phyloP scores from a whole-genome alignment of 441 rosid species.

The Corymbia calophylla region DNA sequence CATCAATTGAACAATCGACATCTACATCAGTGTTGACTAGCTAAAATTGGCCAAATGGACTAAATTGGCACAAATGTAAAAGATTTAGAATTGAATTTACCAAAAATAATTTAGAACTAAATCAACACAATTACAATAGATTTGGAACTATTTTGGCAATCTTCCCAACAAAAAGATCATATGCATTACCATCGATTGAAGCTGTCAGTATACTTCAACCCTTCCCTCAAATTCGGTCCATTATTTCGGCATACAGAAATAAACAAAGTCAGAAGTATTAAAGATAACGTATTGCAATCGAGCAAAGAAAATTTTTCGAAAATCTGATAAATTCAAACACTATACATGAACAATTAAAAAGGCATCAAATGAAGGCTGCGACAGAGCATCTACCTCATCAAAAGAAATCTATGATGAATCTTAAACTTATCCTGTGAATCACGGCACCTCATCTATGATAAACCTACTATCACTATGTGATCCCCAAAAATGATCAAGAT shows the following conservation, averaged over 20 bases:
- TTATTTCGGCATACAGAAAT: not conserved
- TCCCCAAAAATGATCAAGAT: not conserved
- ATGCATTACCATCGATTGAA: not conserved
- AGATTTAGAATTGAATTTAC: too few species aligned
- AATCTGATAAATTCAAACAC: not conserved
- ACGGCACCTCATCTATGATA: not conserved
- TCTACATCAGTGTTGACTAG: too few species aligned
- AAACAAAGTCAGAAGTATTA: not conserved
- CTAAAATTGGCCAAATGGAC: too few species aligned
- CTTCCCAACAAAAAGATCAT: not conserved
- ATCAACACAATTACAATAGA: too few species aligned
- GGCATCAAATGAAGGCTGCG: not conserved
- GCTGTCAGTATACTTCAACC: not conserved
- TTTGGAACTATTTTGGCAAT: too few species aligned
- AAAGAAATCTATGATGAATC: not conserved
- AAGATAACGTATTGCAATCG: not conserved
- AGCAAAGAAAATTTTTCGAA: not conserved
- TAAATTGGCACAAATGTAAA: too few species aligned
- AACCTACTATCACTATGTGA: not conserved
- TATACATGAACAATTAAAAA: not conserved
- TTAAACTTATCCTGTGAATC: not conserved
- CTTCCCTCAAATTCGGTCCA: not conserved
- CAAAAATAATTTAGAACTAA: too few species aligned
- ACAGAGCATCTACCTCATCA: not conserved
- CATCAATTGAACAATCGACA: too few species aligned